Conservation (phyloP, 106 monocot species). For the Phalaenopsis aphrodite region DNA sequence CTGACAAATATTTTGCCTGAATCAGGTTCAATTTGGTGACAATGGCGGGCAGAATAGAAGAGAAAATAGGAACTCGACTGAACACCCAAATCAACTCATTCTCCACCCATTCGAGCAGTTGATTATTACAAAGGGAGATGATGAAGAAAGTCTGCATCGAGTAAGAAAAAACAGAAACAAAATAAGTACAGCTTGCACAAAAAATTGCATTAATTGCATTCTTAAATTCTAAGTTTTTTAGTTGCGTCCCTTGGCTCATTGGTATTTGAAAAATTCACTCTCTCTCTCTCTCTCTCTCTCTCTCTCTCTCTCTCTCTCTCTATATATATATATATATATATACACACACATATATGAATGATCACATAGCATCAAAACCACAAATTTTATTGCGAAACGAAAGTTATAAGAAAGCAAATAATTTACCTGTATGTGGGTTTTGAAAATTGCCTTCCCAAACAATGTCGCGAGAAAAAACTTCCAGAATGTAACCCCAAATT, state of each 20-base stretch:
- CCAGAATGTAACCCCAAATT: slow-evolving; percentile 84
- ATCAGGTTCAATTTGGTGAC: slow-evolving; percentile 33
- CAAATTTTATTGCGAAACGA: neutral
- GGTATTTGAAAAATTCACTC: no score
- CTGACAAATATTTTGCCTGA: slow-evolving; percentile 39
- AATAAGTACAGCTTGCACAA: neutral
- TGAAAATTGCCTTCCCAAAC: slow-evolving; percentile 77
- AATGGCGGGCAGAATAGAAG: slow-evolving; percentile 31
- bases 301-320: no score
- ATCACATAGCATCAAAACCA: neutral
- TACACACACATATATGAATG: no score
- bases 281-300: no score
- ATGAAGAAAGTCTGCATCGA: slow-evolving; percentile 50
- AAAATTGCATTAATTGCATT: neutral
- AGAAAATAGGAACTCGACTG: slow-evolving; percentile 36
- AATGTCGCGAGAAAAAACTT: slow-evolving; percentile 83
- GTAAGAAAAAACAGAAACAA: neutral
- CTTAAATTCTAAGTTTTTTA: neutral
- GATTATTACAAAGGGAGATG: slow-evolving; percentile 61
- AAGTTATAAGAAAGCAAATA: neutral
- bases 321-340: no score
- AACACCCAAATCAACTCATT: slow-evolving; percentile 57
- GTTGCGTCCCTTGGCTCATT: no score
- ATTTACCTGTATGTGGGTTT: slow-evolving; percentile 73
- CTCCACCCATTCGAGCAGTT: slow-evolving; percentile 46